Evolutionary conservation across 305 asterid species (phyloP).

Genomic region (Petunia hybrid): DNA sequence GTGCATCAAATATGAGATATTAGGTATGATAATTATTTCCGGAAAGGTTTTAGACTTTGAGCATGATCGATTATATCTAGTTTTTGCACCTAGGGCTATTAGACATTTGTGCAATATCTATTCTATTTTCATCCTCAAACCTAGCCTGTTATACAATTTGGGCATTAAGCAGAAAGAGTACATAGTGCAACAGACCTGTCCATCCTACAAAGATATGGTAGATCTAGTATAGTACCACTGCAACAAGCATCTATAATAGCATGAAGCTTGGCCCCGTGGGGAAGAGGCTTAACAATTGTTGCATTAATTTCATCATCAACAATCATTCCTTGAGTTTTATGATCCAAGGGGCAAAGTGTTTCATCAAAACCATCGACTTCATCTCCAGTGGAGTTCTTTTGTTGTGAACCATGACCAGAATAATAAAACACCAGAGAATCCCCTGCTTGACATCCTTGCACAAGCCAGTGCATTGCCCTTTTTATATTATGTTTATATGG

Average conservation of each 20-base stretch:
- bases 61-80: background rate
- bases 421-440: constrained; percentile 89
- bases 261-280: constrained; percentile 85
- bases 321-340: constrained; percentile 77
- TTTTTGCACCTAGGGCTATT: background rate
- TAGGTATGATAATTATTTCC: background rate
- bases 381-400: constrained; percentile 79
- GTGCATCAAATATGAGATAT: constrained; percentile 7
- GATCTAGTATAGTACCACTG: constrained; percentile 89
- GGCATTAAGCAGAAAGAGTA: background rate
- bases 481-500: constrained; percentile 92
- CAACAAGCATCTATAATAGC: constrained; percentile 97
- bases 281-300: constrained; percentile 81
- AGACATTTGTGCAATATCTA: background rate
- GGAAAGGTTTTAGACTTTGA: background rate
- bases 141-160: background rate
- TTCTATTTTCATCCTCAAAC: background rate
- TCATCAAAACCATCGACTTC: constrained; percentile 93
- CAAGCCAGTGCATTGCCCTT: constrained; percentile 94
- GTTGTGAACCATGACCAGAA: constrained; percentile 95
- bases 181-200: constrained; percentile 61
- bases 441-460: constrained; percentile 85
- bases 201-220: constrained; percentile 89
- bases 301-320: constrained; percentile 87
- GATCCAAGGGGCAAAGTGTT: constrained; percentile 86